A percentile compares a stretch with the other conserved stretches of the same genome.
These are phyloP conservation scores for Starmerella powellii DNA, from an alignment of 805 yeast genomes.

Conservation along the genomic window DNA sequence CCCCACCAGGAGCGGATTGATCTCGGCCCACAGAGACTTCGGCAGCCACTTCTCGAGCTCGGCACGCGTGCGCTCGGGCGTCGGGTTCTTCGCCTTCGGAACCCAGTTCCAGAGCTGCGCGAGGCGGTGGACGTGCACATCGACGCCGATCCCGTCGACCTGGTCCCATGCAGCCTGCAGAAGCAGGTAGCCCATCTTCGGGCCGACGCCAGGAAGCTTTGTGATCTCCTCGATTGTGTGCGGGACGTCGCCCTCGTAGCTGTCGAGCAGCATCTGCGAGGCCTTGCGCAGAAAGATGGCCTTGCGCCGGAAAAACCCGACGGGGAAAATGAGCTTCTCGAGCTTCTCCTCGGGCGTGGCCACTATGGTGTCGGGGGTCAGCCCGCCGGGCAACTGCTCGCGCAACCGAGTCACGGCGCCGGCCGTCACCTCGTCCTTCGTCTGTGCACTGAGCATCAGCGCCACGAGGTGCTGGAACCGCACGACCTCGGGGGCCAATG, in stretches of 20 bases:
- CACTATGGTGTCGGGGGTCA: slow-evolving; percentile 25
- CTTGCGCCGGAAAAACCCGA: slow-evolving; percentile 79
- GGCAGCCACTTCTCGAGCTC: slow-evolving; percentile 69
- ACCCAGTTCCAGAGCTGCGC: slow-evolving; percentile 78
- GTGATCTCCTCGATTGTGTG: slow-evolving; percentile 50
- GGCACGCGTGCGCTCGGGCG: slow-evolving; percentile 65
- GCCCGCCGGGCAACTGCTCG: slow-evolving; percentile 33
- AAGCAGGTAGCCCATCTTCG: slow-evolving; percentile 80
- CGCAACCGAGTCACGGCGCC: slow-evolving; percentile 58
- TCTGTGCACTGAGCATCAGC: slow-evolving; percentile 79
- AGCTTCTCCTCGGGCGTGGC: slow-evolving; percentile 38
- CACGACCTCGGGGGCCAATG: slow-evolving; percentile 27
- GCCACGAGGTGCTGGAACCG: slow-evolving; percentile 69
- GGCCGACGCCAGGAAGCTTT: slow-evolving; percentile 83
- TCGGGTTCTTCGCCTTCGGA: slow-evolving; percentile 33
- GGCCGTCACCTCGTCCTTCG: slow-evolving; percentile 77
- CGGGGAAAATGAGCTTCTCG: slow-evolving; percentile 58
- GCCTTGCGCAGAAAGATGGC: slow-evolving; percentile 57
- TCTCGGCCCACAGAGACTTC: slow-evolving; percentile 60
- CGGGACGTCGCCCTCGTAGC: slow-evolving; percentile 62
- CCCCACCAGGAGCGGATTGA: slow-evolving; percentile 80
- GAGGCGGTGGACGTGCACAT: slow-evolving; percentile 75
- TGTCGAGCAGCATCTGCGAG: slow-evolving; percentile 39
- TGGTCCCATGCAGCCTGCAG: slow-evolving; percentile 71
- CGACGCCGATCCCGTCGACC: slow-evolving; percentile 82